Base-by-base conservation (phyloP, 177 flowering plant species). In the Telopea speciosissima region DNA sequence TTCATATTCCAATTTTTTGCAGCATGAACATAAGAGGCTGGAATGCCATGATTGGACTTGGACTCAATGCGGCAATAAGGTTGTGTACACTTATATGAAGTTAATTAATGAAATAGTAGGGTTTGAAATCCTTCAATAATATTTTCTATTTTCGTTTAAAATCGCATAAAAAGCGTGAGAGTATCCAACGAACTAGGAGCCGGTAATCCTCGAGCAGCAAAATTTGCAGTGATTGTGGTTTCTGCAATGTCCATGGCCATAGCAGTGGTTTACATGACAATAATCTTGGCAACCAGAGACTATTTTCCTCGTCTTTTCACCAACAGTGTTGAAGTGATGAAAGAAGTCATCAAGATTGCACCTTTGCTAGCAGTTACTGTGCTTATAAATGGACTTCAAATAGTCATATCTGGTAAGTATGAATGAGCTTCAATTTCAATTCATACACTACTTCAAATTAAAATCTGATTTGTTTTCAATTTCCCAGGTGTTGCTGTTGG, bases 141-240 rank as follows among this genome's bases (percentile, higher is more conserved):
- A 49, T 49, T 49, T 11, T 17, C 54, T 49, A 4, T 49, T 49
- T 49, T 17, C 17, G 2, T 49, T 17, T 17, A 49, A 11, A 17
- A 17, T 49, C 17, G 54, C 16, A 12, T 8, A 11, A 44, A 60
- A 86, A 87, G 93, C 73, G 91, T 89, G 71, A 81, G 96, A 78
- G 90, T 90, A 45, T 86, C 93, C 28, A 90, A 90, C 74, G 93
- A 90, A 72, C 87, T 90, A 58, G 96, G 93, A 77, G 88, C 88
- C 9, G 86, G 89, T 6, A 86, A 87, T 70, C 54, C 79, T 21
- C 22, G 65, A 67, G 71, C 79, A 8, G 93, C 96, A 22, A 90
- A 83, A 76, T 82, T 87, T 52, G 77, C 91, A 1, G 88, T 87
- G 44, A 2, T 70, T 5, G 91, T 89, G 62, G 90, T 83, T 36